Percentiles rank a stretch among this genome's conserved stretches.
phyloP scores from a whole-genome alignment of 371 early-diverging fungal species.

The Entomophthora muscae region DNA sequence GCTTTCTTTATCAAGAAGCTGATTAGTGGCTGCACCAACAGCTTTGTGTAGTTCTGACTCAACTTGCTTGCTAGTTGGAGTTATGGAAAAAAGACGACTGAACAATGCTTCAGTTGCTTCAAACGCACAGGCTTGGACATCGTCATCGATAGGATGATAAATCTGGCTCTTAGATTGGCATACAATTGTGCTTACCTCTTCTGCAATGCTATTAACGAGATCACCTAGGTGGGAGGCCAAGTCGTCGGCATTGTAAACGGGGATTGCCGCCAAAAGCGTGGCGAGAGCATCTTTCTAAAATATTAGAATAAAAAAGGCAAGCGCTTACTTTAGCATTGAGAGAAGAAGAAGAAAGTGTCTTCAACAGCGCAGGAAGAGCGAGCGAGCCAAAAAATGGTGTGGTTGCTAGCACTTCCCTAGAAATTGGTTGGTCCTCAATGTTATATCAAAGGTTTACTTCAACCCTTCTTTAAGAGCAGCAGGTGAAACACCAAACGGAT shows the following conservation, averaged over 20 bases:
- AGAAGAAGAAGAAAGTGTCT: constrained; percentile 73
- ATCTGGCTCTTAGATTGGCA: constrained; percentile 16
- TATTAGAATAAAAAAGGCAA: not conserved
- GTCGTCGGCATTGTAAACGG: constrained; percentile 46
- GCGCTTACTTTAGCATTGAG: constrained; percentile 61
- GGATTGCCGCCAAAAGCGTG: constrained; percentile 52
- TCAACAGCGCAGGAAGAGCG: constrained; percentile 71
- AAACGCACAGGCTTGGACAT: constrained; percentile 37
- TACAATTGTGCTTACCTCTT: constrained; percentile 27
- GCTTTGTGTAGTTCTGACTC: not conserved
- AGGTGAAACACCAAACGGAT: constrained; percentile 82
- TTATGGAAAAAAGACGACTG: not conserved
- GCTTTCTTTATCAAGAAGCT: not conserved
- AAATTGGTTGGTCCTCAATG: not conserved
- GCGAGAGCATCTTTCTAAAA: constrained; percentile 64
- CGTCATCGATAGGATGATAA: constrained; percentile 41
- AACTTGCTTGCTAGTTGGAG: not conserved
- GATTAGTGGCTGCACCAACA: not conserved
- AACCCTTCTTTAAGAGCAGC: constrained; percentile 68
- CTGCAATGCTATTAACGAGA: constrained; percentile 42
- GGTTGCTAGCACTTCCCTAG: constrained; percentile 42
- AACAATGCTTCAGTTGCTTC: constrained; percentile 37
- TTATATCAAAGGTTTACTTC: constrained; percentile 16
- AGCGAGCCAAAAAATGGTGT: constrained; percentile 55
- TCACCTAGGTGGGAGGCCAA: constrained; percentile 39